Base-by-base conservation (phyloP, 2,329 filamentous ascomycete genomes). In the Botrytis medusae region DNA sequence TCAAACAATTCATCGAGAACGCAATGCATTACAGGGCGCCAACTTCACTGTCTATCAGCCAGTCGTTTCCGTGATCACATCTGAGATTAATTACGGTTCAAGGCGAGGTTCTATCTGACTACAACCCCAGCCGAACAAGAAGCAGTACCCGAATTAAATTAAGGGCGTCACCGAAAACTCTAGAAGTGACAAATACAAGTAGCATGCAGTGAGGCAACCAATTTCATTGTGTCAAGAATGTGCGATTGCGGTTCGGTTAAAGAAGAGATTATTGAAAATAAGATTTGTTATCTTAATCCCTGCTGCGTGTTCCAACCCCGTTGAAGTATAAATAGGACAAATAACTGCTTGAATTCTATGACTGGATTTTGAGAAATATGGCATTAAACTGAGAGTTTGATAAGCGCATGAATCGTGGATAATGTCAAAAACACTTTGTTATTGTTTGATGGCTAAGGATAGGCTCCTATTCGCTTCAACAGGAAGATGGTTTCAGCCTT, bases 121-220 rank as follows among this genome's bases (percentile, higher is more conserved):
- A 40, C 40, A 29, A 54, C 14, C n/a, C 25, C 9, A 54, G 51
- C 51, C n/a, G 34, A 42, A 42, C 37, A 61, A 20, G 57, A 12
- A 62, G 25, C 22, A 37, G 9, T 40, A 25, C 14, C 32, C 34
- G 22, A 62, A 16, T 34, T 22, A 32, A 10, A 60, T 32, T 34
- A 34, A 34, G 29, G 51, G 51, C n/a, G 16, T 20, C 14, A 63
- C 34, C 12, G 34, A 25, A 16, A 4, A n/a, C 37, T 3, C 9
- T n/a, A 42, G 18, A 68, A 29, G 34, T 18, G 22, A 42, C 42
- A 42, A 14, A 29, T 9, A 57, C 34, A 29, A 29, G 48, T 34
- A 42, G 18, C 44, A 8, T 68, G 9, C n/a, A 42, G 48, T 25
- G 9, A 68, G 65, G 65, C 65, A 68, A 68, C 65, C 65, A 68